Base-by-base conservation (phyloP, 192 early-diverging fungal genomes). In the Lobosporangium transversale region DNA sequence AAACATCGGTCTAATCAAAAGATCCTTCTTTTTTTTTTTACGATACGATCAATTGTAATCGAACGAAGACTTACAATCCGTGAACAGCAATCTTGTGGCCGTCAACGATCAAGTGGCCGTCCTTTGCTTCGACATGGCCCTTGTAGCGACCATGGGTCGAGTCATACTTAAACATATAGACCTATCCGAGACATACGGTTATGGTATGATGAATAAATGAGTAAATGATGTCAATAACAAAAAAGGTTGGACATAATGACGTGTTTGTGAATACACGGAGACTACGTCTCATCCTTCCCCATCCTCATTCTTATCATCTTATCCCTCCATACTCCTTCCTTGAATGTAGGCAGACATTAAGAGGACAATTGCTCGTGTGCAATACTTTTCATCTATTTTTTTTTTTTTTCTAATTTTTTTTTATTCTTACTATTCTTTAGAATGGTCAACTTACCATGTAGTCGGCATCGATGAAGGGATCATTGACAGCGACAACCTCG, bases 161-260 rank as follows among this genome's bases (percentile, higher is more conserved):
- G 90, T 99, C 97, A 83, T 96, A 99, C 89, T 97, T 94, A 73
- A 97, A 85, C 81, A 97, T 85, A 89, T 97, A 98, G 79, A 90
- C 86, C 87, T 89, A 55, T 6, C n/a, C n/a, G n/a, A n/a, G n/a
- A n/a, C n/a, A n/a, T n/a, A n/a, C n/a, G n/a, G n/a, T n/a, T n/a
- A n/a, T n/a, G n/a, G n/a, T n/a, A n/a, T n/a, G n/a, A n/a, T n/a
- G n/a, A n/a, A n/a, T n/a, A n/a, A n/a, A n/a, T n/a, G n/a, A n/a
- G n/a, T n/a, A n/a, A n/a, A n/a, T n/a, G n/a, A n/a, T n/a, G n/a
- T n/a, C n/a, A n/a, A n/a, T n/a, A n/a, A n/a, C n/a, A n/a, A n/a
- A n/a, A n/a, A n/a, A n/a, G n/a, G n/a, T n/a, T n/a, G n/a, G n/a
- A n/a, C n/a, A n/a, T n/a, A n/a, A n/a, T n/a, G n/a, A n/a, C n/a